These are phyloP conservation scores for Paramecium octaurelia DNA, from an alignment of 73 alveolate species.

Conservation along the genomic window DNA sequence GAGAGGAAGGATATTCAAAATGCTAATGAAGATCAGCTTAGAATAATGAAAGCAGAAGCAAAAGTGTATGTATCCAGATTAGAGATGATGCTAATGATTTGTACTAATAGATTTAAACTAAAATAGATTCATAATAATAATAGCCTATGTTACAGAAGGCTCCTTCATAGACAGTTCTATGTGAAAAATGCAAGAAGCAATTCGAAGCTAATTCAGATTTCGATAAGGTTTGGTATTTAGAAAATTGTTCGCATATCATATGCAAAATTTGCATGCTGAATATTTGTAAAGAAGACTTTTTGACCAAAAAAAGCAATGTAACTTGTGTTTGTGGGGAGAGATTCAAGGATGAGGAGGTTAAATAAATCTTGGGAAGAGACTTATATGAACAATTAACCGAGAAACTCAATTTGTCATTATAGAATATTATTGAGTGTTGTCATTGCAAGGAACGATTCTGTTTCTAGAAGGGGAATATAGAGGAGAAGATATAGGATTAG, in stretches of 20 bases:
- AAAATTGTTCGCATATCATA: slow-evolving; percentile 6
- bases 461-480: neutral
- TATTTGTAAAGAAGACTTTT: neutral
- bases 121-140: neutral
- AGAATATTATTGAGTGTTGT: neutral
- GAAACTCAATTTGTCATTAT: neutral
- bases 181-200: neutral
- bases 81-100: neutral
- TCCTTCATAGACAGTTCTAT: neutral
- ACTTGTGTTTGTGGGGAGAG: slow-evolving; percentile 14
- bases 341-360: neutral
- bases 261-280: neutral
- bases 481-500: neutral
- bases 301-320: neutral
- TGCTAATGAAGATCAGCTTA: neutral
- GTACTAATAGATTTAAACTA: neutral
- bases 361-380: neutral
- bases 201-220: neutral
- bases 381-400: neutral
- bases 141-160: neutral
- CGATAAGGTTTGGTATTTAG: slow-evolving; percentile 34
- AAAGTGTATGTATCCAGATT: neutral
- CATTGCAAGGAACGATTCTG: neutral
- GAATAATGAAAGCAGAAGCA: neutral
- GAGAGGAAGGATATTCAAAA: neutral